phyloP scores from a whole-genome alignment of 441 rosid species.

The Populus hybrid region DNA sequence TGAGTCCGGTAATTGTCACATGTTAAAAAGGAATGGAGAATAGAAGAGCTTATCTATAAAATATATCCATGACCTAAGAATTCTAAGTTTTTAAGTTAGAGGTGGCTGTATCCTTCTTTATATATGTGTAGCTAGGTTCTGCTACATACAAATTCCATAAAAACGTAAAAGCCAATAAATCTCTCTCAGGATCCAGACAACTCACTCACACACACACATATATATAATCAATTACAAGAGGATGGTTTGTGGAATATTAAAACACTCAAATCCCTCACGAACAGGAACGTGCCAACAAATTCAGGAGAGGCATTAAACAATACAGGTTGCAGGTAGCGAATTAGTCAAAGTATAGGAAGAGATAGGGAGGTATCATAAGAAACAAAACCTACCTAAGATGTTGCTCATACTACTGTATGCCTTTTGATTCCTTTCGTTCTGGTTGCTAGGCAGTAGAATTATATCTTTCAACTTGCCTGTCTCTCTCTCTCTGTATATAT shows the following conservation, averaged over 20 bases:
- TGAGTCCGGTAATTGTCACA: too few relatives aligned
- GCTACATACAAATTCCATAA: too few relatives aligned
- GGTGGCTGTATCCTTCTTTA: too few relatives aligned
- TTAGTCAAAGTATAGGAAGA: neutral
- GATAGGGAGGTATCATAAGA: slow-evolving; percentile 1
- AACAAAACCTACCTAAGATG: slow-evolving; percentile 8
- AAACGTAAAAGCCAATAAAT: too few relatives aligned
- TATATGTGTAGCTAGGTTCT: too few relatives aligned
- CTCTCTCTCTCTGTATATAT: slow-evolving; percentile 9
- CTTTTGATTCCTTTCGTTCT: slow-evolving; percentile 24
- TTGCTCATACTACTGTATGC: slow-evolving; percentile 11
- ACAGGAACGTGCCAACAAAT: neutral
- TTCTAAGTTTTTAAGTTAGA: too few relatives aligned
- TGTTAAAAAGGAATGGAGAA: too few relatives aligned
- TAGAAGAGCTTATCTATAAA: too few relatives aligned
- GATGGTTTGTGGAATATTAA: neutral
- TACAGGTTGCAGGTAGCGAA: neutral
- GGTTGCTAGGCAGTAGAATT: neutral
- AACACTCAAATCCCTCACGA: neutral
- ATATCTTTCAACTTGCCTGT: neutral
- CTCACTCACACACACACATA: too few relatives aligned
- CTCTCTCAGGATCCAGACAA: too few relatives aligned
- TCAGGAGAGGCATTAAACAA: neutral
- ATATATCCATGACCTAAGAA: too few relatives aligned
- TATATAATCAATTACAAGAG: too few relatives aligned